A percentile compares a stretch with the other conserved stretches of the same genome.
These are phyloP conservation scores for Aethionema arabicum DNA, from an alignment of 345 rosid genomes.

Conservation along the genomic window DNA sequence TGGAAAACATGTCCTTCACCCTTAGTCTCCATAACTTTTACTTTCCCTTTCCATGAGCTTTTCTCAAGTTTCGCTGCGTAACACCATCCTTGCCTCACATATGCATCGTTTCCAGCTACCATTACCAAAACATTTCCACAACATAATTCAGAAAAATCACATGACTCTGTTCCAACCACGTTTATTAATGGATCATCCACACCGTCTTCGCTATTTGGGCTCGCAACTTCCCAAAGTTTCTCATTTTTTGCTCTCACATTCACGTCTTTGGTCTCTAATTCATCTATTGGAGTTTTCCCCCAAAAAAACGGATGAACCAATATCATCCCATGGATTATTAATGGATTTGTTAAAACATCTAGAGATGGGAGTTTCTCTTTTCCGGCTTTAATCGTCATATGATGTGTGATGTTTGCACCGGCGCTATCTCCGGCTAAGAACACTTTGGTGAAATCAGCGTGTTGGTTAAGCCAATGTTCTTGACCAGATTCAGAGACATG, in stretches of 20 bases:
- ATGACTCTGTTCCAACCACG: constrained; percentile 42
- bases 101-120: constrained; percentile 45
- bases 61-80: constrained; percentile 37
- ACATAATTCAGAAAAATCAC: constrained; percentile 34
- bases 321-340: constrained; percentile 29
- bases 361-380: background rate
- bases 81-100: constrained; percentile 42
- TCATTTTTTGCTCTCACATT: constrained; percentile 25
- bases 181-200: constrained; percentile 47
- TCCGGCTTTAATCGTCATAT: constrained; percentile 38
- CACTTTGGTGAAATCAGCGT: constrained; percentile 34
- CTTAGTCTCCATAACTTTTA: constrained; percentile 39
- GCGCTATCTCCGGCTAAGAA: constrained; percentile 42
- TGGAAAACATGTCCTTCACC: constrained; percentile 44
- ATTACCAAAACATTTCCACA: constrained; percentile 41
- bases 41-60: constrained; percentile 46
- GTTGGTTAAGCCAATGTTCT: constrained; percentile 36
- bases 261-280: constrained; percentile 35
- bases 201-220: constrained; percentile 23
- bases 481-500: constrained; percentile 31
- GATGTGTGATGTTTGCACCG: constrained; percentile 48
- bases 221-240: constrained; percentile 44
- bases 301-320: constrained; percentile 44
- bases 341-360: no score
- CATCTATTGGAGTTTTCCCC: constrained; percentile 37